These are phyloP conservation scores for Coprinellus micaceus DNA, from an alignment of 768 basidiomycete genomes.

Conservation along the genomic window DNA sequence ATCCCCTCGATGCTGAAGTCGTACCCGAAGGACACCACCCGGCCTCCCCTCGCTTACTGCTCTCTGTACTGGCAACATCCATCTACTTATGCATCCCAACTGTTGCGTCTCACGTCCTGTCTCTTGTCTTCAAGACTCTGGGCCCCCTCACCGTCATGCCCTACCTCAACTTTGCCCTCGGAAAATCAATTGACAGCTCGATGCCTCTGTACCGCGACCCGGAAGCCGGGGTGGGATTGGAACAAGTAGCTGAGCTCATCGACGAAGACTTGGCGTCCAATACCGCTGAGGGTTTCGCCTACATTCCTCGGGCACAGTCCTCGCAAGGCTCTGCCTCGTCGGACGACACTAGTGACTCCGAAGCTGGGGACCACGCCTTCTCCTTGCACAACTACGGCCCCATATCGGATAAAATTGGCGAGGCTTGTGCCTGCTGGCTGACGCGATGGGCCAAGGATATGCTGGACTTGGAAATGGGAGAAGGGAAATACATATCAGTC, in stretches of 20 bases:
- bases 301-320: too few relatives aligned
- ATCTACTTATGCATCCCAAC: slow-evolving; percentile 82
- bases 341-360: slow-evolving; percentile 11
- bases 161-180: slow-evolving; percentile 82
- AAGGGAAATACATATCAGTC: too few relatives aligned
- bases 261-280: slow-evolving; percentile 29
- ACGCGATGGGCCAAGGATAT: slow-evolving; percentile 82
- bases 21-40: slow-evolving; percentile 60
- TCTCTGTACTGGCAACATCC: slow-evolving; percentile 84
- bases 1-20: slow-evolving; percentile 20
- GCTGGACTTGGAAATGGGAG: slow-evolving; percentile 56
- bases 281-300: slow-evolving; percentile 16
- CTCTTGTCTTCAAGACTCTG: slow-evolving; percentile 65
- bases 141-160: slow-evolving; percentile 72
- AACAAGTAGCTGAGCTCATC: slow-evolving; percentile 54
- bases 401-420: slow-evolving; percentile 89
- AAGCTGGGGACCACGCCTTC: slow-evolving; percentile 15
- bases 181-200: slow-evolving; percentile 52
- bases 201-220: slow-evolving; percentile 37
- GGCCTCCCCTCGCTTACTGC: slow-evolving; percentile 74
- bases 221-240: slow-evolving; percentile 67
- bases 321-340: too few relatives aligned
- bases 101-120: slow-evolving; percentile 71
- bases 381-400: slow-evolving; percentile 75
- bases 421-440: slow-evolving; percentile 85